Conservation (phyloP, 2,329 filamentous ascomycete species). For the Aspergillus sclerotialis region DNA sequence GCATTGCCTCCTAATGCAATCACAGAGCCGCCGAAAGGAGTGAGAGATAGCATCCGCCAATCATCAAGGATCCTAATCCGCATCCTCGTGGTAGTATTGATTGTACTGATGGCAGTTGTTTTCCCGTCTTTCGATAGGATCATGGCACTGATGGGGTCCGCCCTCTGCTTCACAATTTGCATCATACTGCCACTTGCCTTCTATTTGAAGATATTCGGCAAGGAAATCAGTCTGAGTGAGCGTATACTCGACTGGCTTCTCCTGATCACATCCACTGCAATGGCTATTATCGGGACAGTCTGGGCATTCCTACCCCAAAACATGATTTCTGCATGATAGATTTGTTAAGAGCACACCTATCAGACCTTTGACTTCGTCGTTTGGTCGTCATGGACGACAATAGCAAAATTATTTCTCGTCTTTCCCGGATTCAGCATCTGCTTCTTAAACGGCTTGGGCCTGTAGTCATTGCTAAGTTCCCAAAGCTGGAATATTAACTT, state of each 20-base stretch:
- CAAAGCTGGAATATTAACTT: conserved; percentile 92
- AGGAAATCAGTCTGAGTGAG: conserved; percentile 60
- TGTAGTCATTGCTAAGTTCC: conserved; percentile 41
- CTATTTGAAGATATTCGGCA: conserved; percentile 80
- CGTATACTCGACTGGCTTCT: conserved; percentile 60
- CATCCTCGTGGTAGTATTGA: conserved; percentile 59
- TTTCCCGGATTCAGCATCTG: conserved; percentile 67
- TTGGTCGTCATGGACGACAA: conserved; percentile 49
- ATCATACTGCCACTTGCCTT: conserved; percentile 84
- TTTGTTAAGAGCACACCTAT: neutral
- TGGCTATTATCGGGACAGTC: conserved; percentile 72
- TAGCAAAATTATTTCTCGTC: conserved; percentile 83
- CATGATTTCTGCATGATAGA: conserved; percentile 49
- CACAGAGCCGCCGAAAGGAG: conserved; percentile 16
- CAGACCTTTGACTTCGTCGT: neutral
- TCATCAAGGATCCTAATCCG: conserved; percentile 55
- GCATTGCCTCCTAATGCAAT: conserved; percentile 43
- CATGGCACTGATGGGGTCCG: conserved; percentile 83
- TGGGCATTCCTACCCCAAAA: conserved; percentile 84
- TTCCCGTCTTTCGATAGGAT: conserved; percentile 80
- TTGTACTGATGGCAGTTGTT: conserved; percentile 67
- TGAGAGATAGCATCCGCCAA: conserved; percentile 47
- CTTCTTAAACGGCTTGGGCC: conserved; percentile 54
- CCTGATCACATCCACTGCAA: conserved; percentile 59
- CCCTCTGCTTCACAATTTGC: conserved; percentile 89